Percentiles rank a stretch among this genome's conserved stretches.
These are phyloP conservation scores for Colletotrichum horii DNA, from an alignment of 2,329 filamentous ascomycete genomes.

Conservation along the genomic window DNA sequence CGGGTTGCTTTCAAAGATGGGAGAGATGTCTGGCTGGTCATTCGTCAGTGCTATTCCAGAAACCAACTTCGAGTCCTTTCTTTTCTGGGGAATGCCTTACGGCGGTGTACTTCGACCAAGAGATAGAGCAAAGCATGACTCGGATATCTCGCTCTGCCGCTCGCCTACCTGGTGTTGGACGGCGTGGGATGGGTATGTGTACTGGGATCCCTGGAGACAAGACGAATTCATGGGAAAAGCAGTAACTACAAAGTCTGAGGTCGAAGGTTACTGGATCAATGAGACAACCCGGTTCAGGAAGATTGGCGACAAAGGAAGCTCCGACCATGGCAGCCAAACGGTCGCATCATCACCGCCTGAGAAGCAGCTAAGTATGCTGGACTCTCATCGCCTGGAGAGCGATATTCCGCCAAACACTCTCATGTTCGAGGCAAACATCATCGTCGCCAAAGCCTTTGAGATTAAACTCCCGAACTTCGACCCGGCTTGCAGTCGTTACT, in stretches of 20 bases:
- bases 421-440: background rate
- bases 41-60: background rate
- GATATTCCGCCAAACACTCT: background rate
- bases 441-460: background rate
- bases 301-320: background rate
- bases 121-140: rapidly evolving
- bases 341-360: background rate
- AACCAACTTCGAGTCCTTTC: background rate
- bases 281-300: background rate
- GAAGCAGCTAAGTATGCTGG: rapidly evolving
- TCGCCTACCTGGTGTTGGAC: constrained; percentile 3
- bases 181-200: background rate
- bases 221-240: background rate
- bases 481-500: background rate
- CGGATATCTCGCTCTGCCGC: background rate
- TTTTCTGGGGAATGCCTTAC: background rate
- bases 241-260: background rate
- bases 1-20: background rate
- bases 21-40: background rate
- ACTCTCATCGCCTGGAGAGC: rapidly evolving
- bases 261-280: background rate
- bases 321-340: background rate
- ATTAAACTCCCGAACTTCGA: background rate
- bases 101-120: background rate
- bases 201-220: background rate